Base-by-base conservation (phyloP, 2,329 filamentous ascomycete genomes). In the Fusarium robinianum region DNA sequence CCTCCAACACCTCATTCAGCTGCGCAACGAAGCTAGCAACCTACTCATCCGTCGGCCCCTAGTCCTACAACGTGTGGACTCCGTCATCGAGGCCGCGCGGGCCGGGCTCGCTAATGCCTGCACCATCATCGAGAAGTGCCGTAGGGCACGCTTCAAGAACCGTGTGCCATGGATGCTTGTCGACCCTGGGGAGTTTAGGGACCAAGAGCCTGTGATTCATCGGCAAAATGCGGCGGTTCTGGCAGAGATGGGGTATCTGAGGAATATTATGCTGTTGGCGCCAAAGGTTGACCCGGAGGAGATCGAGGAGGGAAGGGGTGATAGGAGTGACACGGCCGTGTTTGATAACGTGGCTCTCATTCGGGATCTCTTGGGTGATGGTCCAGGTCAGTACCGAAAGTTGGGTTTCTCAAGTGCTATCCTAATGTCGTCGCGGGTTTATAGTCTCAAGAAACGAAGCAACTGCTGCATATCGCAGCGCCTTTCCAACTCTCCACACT, bases 1-100 rank as follows among this genome's bases (percentile, higher is more conserved):
- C 32, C 55, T 67, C 5, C 61, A 66, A 18, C 58, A 64, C n/a
- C 57, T 67, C 12, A 65, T 67, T 24, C 55, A 60, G n/a, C 43
- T 67, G 1, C 61, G 65, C 3, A 58, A 62, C 12, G 50, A 63
- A 17, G 58, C 57, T 15, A 48, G 66, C 3, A 25, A 41, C 3
- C 49, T 65, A 3, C 54, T 66, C 1, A 32, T 57, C 12, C 47
- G 47, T 4, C 55, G 57, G 1, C 56, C 60, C 8, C 41, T 40
- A 12, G 54, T 64, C 9, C 55, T 67, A n/a, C 35, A 51, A 2
- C 62, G 63, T 3, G 53, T 65, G 9, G 57, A 64, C 38, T 37
- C 22, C 19, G 61, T 67, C 39, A 67, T 67, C 17, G 51, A 58
- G 10, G 47, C 57, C 1, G 64, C 65, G 3, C 49, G 57, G 12